phyloP scores from a whole-genome alignment of 305 asterid species.

The Fraxinus velutina region DNA sequence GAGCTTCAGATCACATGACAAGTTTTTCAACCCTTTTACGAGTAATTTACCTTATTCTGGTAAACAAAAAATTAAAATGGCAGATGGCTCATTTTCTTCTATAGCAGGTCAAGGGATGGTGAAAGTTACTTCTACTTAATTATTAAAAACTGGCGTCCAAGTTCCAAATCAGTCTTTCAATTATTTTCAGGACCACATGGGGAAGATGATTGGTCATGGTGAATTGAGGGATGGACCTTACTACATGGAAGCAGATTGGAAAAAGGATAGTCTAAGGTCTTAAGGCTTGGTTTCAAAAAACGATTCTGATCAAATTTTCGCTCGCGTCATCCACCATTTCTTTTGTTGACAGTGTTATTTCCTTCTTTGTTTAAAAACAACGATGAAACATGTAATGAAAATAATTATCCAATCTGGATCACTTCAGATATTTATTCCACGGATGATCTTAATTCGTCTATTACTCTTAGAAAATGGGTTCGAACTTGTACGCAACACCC shows the following conservation, averaged over 20 bases:
- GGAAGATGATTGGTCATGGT: not conserved
- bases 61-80: not conserved
- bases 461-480: not conserved
- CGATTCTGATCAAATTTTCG: not conserved
- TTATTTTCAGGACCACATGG: not conserved
- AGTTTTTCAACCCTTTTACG: not conserved
- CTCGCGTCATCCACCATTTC: not conserved
- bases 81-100: not conserved
- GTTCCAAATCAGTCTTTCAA: not conserved
- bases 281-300: not conserved
- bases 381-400: not conserved
- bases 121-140: not conserved
- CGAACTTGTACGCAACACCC: not conserved
- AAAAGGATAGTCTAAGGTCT: not conserved
- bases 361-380: not conserved
- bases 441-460: not conserved
- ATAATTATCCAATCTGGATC: not conserved
- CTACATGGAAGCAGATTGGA: not conserved
- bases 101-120: not conserved
- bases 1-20: not conserved
- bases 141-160: not conserved
- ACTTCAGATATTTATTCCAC: not conserved
- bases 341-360: not conserved
- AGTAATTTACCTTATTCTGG: not conserved
- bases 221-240: not conserved